Evolutionary conservation across 139 green algal genomes (phyloP).

Genomic region (Bryopsis sp.): DNA sequence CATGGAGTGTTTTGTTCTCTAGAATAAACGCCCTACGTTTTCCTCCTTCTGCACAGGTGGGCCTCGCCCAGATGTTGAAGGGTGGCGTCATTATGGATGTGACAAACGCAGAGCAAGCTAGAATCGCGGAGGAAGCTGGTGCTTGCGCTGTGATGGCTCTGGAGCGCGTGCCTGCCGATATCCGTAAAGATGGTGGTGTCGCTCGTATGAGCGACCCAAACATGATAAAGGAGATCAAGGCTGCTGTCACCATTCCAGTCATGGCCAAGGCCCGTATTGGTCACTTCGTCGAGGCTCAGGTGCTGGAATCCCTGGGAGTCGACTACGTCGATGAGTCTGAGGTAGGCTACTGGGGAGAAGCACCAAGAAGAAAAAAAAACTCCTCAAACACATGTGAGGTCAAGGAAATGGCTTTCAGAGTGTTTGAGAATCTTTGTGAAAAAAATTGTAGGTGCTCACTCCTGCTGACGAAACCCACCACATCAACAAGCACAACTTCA

Average conservation of each 20-base stretch:
- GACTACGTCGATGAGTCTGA: constrained; percentile 99
- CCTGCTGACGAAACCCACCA: constrained; percentile 97
- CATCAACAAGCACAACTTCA: constrained; percentile 99
- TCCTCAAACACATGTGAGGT: no score
- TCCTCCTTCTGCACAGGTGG: constrained; percentile 51
- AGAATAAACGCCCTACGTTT: not conserved
- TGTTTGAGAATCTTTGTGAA: constrained; percentile 12
- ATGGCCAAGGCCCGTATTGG: constrained; percentile 99
- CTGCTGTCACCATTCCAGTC: constrained; percentile 95
- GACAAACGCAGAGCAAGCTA: constrained; percentile 90
- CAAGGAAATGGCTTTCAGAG: not conserved
- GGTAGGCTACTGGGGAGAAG: constrained; percentile 49
- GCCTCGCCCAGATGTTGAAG: constrained; percentile 98
- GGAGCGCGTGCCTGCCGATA: constrained; percentile 95
- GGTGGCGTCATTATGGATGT: constrained; percentile 99
- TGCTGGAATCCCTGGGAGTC: constrained; percentile 88
- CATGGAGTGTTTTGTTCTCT: not conserved
- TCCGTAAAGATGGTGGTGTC: constrained; percentile 91
- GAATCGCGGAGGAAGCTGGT: constrained; percentile 98
- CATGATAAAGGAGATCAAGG: constrained; percentile 95
- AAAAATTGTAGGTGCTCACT: constrained; percentile 74
- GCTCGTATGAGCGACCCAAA: constrained; percentile 92
- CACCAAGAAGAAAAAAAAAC: no score
- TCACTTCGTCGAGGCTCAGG: constrained; percentile 99
- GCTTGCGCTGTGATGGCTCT: constrained; percentile 98